Evolutionary conservation across 805 yeast genomes (phyloP).

Genomic region (Zygosaccharomyces lentus): DNA sequence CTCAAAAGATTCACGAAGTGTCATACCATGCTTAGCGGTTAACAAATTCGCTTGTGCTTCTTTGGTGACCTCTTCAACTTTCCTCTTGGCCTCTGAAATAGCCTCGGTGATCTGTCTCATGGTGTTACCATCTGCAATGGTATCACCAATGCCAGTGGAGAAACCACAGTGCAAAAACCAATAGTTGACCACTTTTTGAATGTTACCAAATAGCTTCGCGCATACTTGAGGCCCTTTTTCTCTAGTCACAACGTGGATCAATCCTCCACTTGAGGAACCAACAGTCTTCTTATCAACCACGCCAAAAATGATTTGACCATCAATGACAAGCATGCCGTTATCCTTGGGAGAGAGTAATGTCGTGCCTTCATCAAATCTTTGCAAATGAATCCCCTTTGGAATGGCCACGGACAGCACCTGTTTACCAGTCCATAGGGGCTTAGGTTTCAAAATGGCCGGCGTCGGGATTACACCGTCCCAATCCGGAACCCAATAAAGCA

Average conservation of each 20-base stretch:
- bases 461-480: slow-evolving; percentile 99
- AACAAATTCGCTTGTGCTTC: slow-evolving; percentile 87
- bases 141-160: slow-evolving; percentile 99
- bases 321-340: slow-evolving; percentile 89
- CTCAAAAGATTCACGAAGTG: slow-evolving; percentile 96
- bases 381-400: slow-evolving; percentile 93
- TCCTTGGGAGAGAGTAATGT: slow-evolving; percentile 83
- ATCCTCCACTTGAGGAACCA: slow-evolving; percentile 97
- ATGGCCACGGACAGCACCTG: slow-evolving; percentile 88
- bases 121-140: slow-evolving; percentile 96
- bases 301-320: slow-evolving; percentile 97
- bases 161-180: slow-evolving; percentile 97
- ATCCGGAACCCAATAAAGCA: slow-evolving; percentile 94
- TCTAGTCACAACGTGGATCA: slow-evolving; percentile 94
- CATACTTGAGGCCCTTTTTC: slow-evolving; percentile 93
- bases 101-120: slow-evolving; percentile 92
- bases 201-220: slow-evolving; percentile 84
- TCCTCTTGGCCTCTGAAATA: slow-evolving; percentile 85
- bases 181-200: slow-evolving; percentile 92
- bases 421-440: slow-evolving; percentile 97
- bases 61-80: slow-evolving; percentile 88
- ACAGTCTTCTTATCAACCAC: slow-evolving; percentile 97
- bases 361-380: slow-evolving; percentile 86
- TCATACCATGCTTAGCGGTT: slow-evolving; percentile 99
- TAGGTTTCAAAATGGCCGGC: slow-evolving; percentile 91